These are phyloP conservation scores for Datisca glomerata DNA, from an alignment of 306 rosid species.

Conservation along the genomic window DNA sequence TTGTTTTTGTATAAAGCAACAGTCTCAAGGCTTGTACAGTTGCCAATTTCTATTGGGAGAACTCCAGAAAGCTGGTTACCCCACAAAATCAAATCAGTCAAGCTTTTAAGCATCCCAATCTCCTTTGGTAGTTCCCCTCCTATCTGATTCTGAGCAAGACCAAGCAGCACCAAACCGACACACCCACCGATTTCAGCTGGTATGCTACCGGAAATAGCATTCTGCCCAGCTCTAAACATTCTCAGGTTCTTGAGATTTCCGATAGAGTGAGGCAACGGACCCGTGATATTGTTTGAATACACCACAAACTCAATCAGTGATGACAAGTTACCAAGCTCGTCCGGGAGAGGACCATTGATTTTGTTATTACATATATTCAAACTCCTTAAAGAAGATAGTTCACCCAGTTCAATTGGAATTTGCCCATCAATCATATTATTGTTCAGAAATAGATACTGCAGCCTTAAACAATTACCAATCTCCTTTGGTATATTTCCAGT, in stretches of 20 bases:
- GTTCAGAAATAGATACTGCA: slow-evolving; percentile 41
- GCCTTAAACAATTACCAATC: slow-evolving; percentile 44
- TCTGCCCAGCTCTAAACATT: slow-evolving; percentile 64
- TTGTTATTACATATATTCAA: slow-evolving; percentile 66
- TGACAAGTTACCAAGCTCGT: slow-evolving; percentile 53
- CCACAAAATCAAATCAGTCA: slow-evolving; percentile 36
- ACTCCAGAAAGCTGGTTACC: slow-evolving; percentile 43
- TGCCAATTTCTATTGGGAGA: slow-evolving; percentile 69
- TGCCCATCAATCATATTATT: slow-evolving; percentile 50
- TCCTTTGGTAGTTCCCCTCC: slow-evolving; percentile 56
- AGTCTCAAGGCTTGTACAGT: slow-evolving; percentile 34
- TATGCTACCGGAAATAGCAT: slow-evolving; percentile 50
- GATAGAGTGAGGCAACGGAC: slow-evolving; percentile 50
- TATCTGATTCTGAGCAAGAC: slow-evolving; percentile 66
- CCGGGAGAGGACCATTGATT: slow-evolving; percentile 54
- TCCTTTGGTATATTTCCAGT: slow-evolving; percentile 41
- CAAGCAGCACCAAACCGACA: slow-evolving; percentile 37
- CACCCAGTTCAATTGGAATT: slow-evolving; percentile 53
- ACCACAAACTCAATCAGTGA: slow-evolving; percentile 46
- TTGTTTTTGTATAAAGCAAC: slow-evolving; percentile 60
- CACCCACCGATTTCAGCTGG: slow-evolving; percentile 62
- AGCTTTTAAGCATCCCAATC: slow-evolving; percentile 51
- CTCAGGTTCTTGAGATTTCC: slow-evolving; percentile 49
- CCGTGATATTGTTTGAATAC: slow-evolving; percentile 46
- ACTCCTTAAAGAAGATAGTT: slow-evolving; percentile 30